Base-by-base conservation (phyloP, 305 asterid genomes). In the Euphrasia arctica region DNA sequence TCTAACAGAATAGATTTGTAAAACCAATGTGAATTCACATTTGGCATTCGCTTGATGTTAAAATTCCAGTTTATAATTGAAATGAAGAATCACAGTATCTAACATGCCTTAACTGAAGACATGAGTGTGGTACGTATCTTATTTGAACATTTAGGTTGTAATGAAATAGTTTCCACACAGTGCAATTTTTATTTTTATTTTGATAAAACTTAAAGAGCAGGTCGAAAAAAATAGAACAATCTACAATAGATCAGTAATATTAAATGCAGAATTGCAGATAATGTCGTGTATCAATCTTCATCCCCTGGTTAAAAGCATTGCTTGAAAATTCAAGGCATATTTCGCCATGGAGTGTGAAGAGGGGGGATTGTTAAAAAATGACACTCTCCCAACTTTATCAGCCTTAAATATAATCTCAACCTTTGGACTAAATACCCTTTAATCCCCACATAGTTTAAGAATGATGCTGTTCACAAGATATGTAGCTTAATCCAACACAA, bases 31-130 rank as follows among this genome's bases (percentile, higher is more conserved):
- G 3, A 27, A 57, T 36, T 48, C 65, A 63, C 31, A 4, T 34
- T 49, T 47, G 13, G 51, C 41, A 31, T 43, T 49, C 51, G 0
- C 32, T 49, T 31, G 9, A 29, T 48, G 54, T 50, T 31, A 18
- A 22, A 50, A 58, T 10, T 10, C 18, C 54, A 58, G 3, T 25
- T 27, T 8, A 18, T 50, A 65, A 49, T 42, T 25, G 54, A 63
- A 48, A 57, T 0, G 47, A 64, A 27, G 61, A 36, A 45, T 56
- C 65, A 18, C 12, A 6, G 63, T 39, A 51, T 15, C 45, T 41
- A 43, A 66, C 28, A 48, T 57, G 32, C n/a, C 66, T 63, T 67
- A 29, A 56, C 41, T 32, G 52, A 18, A 31, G 13, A 45, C 29
- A 18, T 60, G 31, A 47, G 67, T 52, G 45, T 50, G 45, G 47